Evolutionary conservation across 345 rosid genomes (phyloP).

Genomic region (Gossypium arboreum): DNA sequence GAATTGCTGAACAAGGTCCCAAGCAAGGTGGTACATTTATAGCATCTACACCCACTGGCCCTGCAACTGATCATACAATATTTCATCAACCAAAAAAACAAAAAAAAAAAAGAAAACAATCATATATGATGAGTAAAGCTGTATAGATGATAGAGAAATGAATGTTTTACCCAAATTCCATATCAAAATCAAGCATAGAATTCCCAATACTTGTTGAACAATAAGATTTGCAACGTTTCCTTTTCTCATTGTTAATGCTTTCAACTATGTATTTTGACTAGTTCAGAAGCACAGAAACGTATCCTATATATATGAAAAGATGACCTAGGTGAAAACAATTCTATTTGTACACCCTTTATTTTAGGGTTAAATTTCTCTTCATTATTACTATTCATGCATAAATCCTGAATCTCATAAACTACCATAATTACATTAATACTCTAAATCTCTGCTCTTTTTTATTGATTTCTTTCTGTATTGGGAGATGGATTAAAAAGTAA

Average conservation of each 20-base stretch:
- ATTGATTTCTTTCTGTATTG: too few species aligned
- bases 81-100: background rate
- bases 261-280: background rate
- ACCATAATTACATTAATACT: too few species aligned
- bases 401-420: too few species aligned
- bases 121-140: background rate
- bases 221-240: background rate
- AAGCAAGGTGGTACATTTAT: background rate
- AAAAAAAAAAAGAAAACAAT: background rate
- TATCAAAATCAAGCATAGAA: background rate
- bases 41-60: background rate
- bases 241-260: background rate
- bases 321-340: too few species aligned
- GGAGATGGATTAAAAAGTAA: too few species aligned
- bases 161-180: background rate
- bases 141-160: background rate
- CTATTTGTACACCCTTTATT: too few species aligned
- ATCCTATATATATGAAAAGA: background rate
- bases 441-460: too few species aligned
- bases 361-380: too few species aligned
- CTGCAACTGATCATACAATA: background rate
- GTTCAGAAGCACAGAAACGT: background rate
- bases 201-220: background rate
- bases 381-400: too few species aligned
- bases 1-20: constrained; percentile 2